Evolutionary conservation across 2,329 filamentous ascomycete genomes (phyloP), one percentile per base, ranked within the genome.

Genomic region (Ascomycota sp.): DNA sequence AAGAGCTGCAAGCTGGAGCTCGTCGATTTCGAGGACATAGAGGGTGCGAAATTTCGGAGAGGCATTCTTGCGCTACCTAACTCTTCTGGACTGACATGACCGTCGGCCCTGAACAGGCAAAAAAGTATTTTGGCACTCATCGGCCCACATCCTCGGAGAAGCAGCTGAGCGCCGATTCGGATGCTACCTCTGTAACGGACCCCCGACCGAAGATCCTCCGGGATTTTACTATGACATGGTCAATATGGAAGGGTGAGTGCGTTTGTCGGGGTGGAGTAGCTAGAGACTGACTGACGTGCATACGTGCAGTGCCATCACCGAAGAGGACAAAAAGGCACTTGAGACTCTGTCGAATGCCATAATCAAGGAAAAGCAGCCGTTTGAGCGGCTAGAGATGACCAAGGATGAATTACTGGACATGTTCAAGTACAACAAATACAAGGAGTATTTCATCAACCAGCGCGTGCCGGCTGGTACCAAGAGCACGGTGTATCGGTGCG

Each of bases 221-320:
- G 86, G 83, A 24, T 94, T 93, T 63, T 94, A 93, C 65, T 95
- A 94, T 55, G 82, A 95, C 56, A 94, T 95, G 85, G 78, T 78
- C 29, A 55, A 55, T 34, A 55, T 54, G 52, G 49, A 50, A 27
- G 51, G 45, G 50, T 53, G 43, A 29, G 42, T 29, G 9, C 15
- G 9, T 7, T 15, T 9, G 9, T n/a, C n/a, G n/a, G n/a, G n/a
- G n/a, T n/a, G 27, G 13, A 7, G 17, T 7, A 10, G 12, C 7
- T 13, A n/a, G n/a, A 6, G 4, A 17, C n/a, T 12, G 10, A 7
- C 10, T 19, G 7, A 8, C n/a, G n/a, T 31, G 17, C 43, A 48
- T 23, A 52, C 35, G 23, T 27, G 69, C 28, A 74, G 76, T 24
- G 72, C 74, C 32, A 59, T 56, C 46, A 72, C 93, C 25, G 70